Percentiles rank a stretch among this genome's conserved stretches.
Conservation (phyloP, 805 yeast genomes). For the Candida nitratophila region DNA sequence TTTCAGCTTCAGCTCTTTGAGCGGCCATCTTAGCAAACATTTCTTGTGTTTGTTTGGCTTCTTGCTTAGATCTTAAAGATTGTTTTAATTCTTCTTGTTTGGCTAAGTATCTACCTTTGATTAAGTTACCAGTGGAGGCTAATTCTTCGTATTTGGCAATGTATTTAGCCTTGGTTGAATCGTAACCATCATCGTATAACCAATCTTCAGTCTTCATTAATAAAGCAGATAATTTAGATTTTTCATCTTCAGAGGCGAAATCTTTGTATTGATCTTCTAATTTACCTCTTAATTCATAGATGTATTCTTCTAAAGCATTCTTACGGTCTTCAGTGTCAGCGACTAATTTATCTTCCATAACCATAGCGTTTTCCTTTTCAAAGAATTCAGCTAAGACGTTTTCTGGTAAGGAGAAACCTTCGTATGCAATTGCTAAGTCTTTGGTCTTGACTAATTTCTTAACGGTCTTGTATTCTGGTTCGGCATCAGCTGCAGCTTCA, state of each 20-base stretch:
- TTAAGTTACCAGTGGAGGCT: slow-evolving; percentile 88
- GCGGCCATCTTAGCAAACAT: slow-evolving; percentile 82
- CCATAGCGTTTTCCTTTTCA: slow-evolving; percentile 81
- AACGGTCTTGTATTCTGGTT: slow-evolving; percentile 83
- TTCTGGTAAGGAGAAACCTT: slow-evolving; percentile 56
- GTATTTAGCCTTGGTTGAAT: slow-evolving; percentile 92
- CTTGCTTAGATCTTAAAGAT: slow-evolving; percentile 78
- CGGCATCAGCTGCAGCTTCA: slow-evolving; percentile 52
- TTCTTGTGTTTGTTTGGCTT: slow-evolving; percentile 76
- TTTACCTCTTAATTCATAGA: slow-evolving; percentile 95
- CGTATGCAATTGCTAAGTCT: slow-evolving; percentile 56
- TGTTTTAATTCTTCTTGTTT: slow-evolving; percentile 95
- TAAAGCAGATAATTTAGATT: slow-evolving; percentile 64
- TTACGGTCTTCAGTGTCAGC: slow-evolving; percentile 98
- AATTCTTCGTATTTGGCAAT: slow-evolving; percentile 97
- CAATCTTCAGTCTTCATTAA: slow-evolving; percentile 90
- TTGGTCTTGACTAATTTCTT: slow-evolving; percentile 92
- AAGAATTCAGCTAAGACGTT: slow-evolving; percentile 49
- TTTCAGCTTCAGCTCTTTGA: slow-evolving; percentile 45
- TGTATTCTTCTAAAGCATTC: slow-evolving; percentile 97
- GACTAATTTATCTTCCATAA: slow-evolving; percentile 88
- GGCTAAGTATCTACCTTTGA: slow-evolving; percentile 89
- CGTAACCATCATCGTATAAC: slow-evolving; percentile 97
- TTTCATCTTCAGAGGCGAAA: slow-evolving; percentile 89
- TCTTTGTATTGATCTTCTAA: slow-evolving; percentile 84